A percentile compares a stretch with the other conserved stretches of the same genome.
Conservation (phyloP, 768 basidiomycete species). For the Russula ochroleuca region DNA sequence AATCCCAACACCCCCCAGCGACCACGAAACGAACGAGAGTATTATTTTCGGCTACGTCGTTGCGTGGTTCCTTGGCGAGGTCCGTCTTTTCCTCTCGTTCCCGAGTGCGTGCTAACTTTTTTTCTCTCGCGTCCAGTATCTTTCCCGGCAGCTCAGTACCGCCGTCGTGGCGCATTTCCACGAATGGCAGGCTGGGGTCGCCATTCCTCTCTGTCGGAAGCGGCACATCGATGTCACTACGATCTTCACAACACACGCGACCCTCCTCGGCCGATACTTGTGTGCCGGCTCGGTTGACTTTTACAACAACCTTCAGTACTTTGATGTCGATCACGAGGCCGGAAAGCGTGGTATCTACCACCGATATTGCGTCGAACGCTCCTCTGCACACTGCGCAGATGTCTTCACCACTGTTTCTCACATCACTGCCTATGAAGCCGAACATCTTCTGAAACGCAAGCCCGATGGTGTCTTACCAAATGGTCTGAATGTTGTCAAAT, state of each 20-base stretch:
- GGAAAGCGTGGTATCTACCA: constrained; percentile 99
- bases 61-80: constrained; percentile 99
- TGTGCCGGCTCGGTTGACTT: constrained; percentile 98
- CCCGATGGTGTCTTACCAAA: constrained; percentile 97
- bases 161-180: constrained; percentile 98
- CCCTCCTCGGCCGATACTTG: constrained; percentile 95
- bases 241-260: constrained; percentile 98
- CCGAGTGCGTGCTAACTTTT: constrained; percentile 16
- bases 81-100: constrained; percentile 31
- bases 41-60: constrained; percentile 97
- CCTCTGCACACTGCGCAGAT: constrained; percentile 91
- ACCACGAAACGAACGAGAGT: constrained; percentile 97
- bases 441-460: constrained; percentile 95
- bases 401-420: constrained; percentile 98
- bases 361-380: constrained; percentile 94
- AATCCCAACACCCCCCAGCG: constrained; percentile 93
- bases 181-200: constrained; percentile 98
- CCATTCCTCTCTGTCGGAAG: constrained; percentile 92
- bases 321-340: constrained; percentile 98
- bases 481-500: constrained; percentile 97
- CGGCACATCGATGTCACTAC: constrained; percentile 98
- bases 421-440: constrained; percentile 96
- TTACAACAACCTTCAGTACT: constrained; percentile 99
- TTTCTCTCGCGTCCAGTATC: constrained; percentile 50
- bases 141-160: constrained; percentile 69